These are phyloP conservation scores for Malbranchea cinnamomea DNA, from an alignment of 2,329 filamentous ascomycete species.

Conservation along the genomic window DNA sequence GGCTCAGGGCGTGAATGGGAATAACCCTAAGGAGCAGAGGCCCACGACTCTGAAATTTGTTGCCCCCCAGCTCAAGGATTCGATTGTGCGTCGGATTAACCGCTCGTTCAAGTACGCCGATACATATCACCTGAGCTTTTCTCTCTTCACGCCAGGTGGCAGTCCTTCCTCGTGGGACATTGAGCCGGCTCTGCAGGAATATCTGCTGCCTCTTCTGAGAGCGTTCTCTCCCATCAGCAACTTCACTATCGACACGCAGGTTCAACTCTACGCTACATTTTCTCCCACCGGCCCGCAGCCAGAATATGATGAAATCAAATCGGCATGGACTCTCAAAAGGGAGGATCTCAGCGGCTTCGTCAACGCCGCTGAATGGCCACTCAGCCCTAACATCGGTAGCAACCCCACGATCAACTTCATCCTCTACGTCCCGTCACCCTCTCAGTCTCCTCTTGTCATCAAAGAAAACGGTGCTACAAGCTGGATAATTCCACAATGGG, in stretches of 20 bases:
- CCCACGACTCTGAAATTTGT: conserved; percentile 19
- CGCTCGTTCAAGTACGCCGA: conserved; percentile 81
- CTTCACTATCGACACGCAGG: conserved; percentile 90
- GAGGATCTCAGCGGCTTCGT: conserved; percentile 89
- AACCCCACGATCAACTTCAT: conserved; percentile 95
- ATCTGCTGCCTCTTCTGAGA: conserved; percentile 67
- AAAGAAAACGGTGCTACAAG: conserved; percentile 50
- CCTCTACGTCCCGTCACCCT: conserved; percentile 66
- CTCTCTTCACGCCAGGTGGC: conserved; percentile 70
- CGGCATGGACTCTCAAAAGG: conserved; percentile 57
- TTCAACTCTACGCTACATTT: conserved; percentile 74
- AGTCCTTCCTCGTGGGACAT: conserved; percentile 83
- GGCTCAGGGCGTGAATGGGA: conserved; percentile 16
- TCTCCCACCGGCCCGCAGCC: conserved; percentile 47
- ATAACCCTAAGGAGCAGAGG: conserved; percentile 16
- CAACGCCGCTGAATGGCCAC: conserved; percentile 93
- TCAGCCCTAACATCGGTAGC: conserved; percentile 82
- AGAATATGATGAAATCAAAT: conserved; percentile 35
- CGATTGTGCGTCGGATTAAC: conserved; percentile 56
- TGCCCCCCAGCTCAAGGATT: conserved; percentile 36
- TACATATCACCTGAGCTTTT: conserved; percentile 92
- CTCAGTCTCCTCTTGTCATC: conserved; percentile 44
- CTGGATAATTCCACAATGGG: conserved; percentile 96
- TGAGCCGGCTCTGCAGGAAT: conserved; percentile 61
- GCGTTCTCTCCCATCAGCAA: conserved; percentile 74